These are phyloP conservation scores for Zancudomyces culisetae DNA, from an alignment of 371 early-diverging fungal species.

Conservation along the genomic window DNA sequence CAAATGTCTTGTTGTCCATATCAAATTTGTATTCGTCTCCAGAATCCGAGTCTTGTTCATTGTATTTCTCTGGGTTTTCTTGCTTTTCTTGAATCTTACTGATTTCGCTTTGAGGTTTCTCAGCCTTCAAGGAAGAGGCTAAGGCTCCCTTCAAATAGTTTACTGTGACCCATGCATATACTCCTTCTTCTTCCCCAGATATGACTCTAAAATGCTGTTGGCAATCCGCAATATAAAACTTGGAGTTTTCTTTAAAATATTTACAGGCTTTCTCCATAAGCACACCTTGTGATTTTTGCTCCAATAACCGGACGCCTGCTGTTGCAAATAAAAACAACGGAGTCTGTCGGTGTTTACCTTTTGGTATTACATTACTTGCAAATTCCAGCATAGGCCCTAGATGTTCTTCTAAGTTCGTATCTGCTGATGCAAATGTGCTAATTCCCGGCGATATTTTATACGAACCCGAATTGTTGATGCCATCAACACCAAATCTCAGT, in stretches of 20 bases:
- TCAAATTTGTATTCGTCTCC: too few relatives aligned
- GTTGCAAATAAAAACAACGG: constrained; percentile 86
- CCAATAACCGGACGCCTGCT: constrained; percentile 79
- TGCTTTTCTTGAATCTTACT: too few relatives aligned
- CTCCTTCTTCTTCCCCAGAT: constrained; percentile 82
- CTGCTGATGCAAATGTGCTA: constrained; percentile 21
- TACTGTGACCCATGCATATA: constrained; percentile 86
- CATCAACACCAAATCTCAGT: constrained; percentile 45
- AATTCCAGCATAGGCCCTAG: constrained; percentile 61
- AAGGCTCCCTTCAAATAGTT: constrained; percentile 71
- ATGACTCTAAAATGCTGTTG: constrained; percentile 61
- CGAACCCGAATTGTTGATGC: constrained; percentile 44
- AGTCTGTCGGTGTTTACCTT: constrained; percentile 33
- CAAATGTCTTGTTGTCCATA: constrained; percentile 42
- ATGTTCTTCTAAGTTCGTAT: constrained; percentile 28
- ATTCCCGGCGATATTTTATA: constrained; percentile 45
- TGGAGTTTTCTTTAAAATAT: constrained; percentile 34
- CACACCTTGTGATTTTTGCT: constrained; percentile 27
- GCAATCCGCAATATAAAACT: constrained; percentile 44
- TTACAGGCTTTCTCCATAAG: constrained; percentile 47
- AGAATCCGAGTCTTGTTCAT: background rate
- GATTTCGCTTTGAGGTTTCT: too few relatives aligned
- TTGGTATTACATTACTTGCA: constrained; percentile 51
- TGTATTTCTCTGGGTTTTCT: too few relatives aligned
- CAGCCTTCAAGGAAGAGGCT: constrained; percentile 27